Evolutionary conservation across 257 asterid genomes (phyloP).

Genomic region (Verbena officinalis): DNA sequence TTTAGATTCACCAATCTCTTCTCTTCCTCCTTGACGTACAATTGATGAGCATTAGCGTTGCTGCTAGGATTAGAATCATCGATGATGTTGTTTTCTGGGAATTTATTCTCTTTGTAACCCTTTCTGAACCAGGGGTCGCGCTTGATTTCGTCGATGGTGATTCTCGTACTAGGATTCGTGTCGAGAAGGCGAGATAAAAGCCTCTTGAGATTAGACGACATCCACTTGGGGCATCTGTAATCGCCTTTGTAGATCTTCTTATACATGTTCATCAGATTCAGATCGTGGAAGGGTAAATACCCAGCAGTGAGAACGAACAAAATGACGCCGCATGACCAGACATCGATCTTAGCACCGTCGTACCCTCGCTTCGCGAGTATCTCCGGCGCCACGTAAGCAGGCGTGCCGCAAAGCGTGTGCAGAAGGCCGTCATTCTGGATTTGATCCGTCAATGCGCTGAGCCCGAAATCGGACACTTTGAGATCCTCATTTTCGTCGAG

Average conservation of each 20-base stretch:
- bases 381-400: too few species aligned
- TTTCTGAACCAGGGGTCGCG: slow-evolving; percentile 53
- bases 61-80: too few species aligned
- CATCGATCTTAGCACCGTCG: slow-evolving; percentile 52
- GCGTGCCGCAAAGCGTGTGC: slow-evolving; percentile 60
- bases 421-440: slow-evolving; percentile 38
- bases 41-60: neutral
- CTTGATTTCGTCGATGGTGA: slow-evolving; percentile 46
- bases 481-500: slow-evolving; percentile 46
- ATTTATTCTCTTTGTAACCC: slow-evolving; percentile 27
- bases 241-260: slow-evolving; percentile 52
- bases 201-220: slow-evolving; percentile 45
- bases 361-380: slow-evolving; percentile 51
- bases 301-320: slow-evolving; percentile 53
- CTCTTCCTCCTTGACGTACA: slow-evolving; percentile 18
- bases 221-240: slow-evolving; percentile 58
- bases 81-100: neutral
- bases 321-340: slow-evolving; percentile 59
- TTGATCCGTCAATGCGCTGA: slow-evolving; percentile 46
- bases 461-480: slow-evolving; percentile 53
- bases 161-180: slow-evolving; percentile 45
- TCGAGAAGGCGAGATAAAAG: slow-evolving; percentile 42
- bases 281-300: slow-evolving; percentile 54
- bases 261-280: slow-evolving; percentile 52
- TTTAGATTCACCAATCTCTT: slow-evolving; percentile 33